Evolutionary conservation across 345 rosid species (phyloP).

Genomic region (Populus pruinosa): DNA sequence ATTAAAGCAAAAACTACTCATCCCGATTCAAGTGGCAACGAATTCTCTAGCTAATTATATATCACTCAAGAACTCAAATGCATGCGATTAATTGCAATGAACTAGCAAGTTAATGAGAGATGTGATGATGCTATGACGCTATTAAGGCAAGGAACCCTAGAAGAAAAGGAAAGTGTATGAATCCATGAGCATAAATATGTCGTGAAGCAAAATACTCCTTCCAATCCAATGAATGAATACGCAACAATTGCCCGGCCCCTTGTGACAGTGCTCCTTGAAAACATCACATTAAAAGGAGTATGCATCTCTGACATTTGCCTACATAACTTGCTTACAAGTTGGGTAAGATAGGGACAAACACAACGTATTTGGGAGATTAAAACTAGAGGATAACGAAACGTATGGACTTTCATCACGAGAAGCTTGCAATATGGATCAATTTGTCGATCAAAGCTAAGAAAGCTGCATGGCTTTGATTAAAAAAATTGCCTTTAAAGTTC

Average conservation of each 20-base stretch:
- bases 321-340: background rate
- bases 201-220: background rate
- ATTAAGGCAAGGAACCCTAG: background rate
- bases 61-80: too few species aligned
- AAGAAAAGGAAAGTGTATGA: background rate
- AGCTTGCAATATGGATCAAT: background rate
- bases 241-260: background rate
- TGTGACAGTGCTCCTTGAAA: background rate
- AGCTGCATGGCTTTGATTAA: background rate
- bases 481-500: background rate
- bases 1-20: too few species aligned
- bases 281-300: background rate
- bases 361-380: background rate
- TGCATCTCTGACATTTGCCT: background rate
- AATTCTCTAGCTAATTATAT: too few species aligned
- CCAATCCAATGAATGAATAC: background rate
- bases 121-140: too few species aligned
- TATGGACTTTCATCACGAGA: background rate
- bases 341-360: background rate
- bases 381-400: background rate
- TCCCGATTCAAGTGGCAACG: too few species aligned
- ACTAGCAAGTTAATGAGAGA: too few species aligned
- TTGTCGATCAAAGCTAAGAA: background rate
- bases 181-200: background rate
- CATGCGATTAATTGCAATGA: too few species aligned